These are phyloP conservation scores for Diaporthe eres DNA, from an alignment of 2,329 filamentous ascomycete species.

Conservation along the genomic window DNA sequence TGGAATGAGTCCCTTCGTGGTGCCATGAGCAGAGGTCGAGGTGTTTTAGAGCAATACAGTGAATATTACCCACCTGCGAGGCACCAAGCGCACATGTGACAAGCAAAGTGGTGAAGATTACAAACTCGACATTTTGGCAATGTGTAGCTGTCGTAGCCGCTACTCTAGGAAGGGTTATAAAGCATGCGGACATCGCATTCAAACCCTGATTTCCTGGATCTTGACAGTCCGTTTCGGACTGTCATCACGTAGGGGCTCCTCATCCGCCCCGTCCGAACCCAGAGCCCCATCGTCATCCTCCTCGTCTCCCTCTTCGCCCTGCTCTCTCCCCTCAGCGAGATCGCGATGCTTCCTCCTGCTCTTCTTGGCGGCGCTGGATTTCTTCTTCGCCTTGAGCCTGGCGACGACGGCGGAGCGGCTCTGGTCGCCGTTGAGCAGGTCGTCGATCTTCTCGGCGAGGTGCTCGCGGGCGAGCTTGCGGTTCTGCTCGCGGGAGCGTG, in stretches of 20 bases:
- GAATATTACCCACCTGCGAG: slow-evolving; percentile 40
- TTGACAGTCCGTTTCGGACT: not conserved
- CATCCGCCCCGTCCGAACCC: slow-evolving; percentile 36
- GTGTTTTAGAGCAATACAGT: slow-evolving; percentile 47
- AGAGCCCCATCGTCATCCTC: slow-evolving; percentile 42
- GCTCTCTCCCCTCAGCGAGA: slow-evolving; percentile 63
- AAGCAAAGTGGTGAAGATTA: not conserved
- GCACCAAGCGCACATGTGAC: not conserved
- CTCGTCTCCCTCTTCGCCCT: slow-evolving; percentile 49
- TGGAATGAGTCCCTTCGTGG: slow-evolving; percentile 46
- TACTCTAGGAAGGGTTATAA: not conserved
- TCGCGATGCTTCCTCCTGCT: slow-evolving; percentile 82
- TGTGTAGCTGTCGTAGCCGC: not conserved
- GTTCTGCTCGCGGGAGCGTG: slow-evolving; percentile 88
- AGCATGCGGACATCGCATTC: not conserved
- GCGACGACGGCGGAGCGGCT: slow-evolving; percentile 77
- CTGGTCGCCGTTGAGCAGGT: slow-evolving; percentile 77
- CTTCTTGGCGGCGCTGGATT: slow-evolving; percentile 86
- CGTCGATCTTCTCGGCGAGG: slow-evolving; percentile 82
- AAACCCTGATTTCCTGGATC: slow-evolving; percentile 25
- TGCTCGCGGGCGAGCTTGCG: slow-evolving; percentile 85
- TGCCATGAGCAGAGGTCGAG: slow-evolving; percentile 44
- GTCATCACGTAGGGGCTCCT: not conserved
- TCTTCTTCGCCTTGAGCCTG: slow-evolving; percentile 74
- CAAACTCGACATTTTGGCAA: not conserved